Conservation (phyloP, 1,139 yeast genomes). For the Barnettozyma hawaiiensis region DNA sequence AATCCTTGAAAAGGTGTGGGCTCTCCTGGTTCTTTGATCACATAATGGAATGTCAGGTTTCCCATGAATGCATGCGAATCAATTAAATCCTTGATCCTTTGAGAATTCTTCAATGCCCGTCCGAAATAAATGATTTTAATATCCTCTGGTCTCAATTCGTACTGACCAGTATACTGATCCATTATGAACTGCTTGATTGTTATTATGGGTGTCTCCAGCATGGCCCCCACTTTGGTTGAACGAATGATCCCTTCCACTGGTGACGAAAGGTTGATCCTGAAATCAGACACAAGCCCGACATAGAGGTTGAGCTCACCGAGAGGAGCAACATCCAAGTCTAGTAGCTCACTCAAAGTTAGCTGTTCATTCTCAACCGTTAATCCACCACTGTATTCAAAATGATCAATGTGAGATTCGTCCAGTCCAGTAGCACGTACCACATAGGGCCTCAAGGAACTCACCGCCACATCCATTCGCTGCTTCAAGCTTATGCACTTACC, state of each 20-base stretch:
- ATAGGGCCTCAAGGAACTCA: conserved; percentile 14
- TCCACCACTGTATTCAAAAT: conserved; percentile 20
- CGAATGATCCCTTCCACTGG: conserved; percentile 17
- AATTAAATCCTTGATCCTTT: conserved; percentile 16
- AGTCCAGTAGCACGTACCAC: conserved; percentile 16
- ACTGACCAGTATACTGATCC: conserved; percentile 19
- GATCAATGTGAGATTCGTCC: conserved; percentile 13
- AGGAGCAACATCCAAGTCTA: conserved; percentile 24
- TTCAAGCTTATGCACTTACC: conserved; percentile 17
- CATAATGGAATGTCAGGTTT: conserved; percentile 20
- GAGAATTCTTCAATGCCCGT: conserved; percentile 17
- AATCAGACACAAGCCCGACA: conserved; percentile 16
- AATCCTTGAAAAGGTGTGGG: conserved; percentile 16
- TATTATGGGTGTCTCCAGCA: conserved; percentile 17
- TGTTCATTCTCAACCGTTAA: conserved; percentile 6
- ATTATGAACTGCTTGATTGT: conserved; percentile 22
- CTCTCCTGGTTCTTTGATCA: conserved; percentile 18
- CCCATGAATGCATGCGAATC: conserved; percentile 2
- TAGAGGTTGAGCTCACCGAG: conserved; percentile 21
- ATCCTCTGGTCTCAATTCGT: conserved; percentile 12
- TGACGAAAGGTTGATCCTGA: conserved; percentile 18
- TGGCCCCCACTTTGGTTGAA: conserved; percentile 12
- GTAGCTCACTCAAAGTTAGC: conserved; percentile 13
- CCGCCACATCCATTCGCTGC: conserved; percentile 12
- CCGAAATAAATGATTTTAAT: conserved; percentile 26